Base-by-base conservation (phyloP, 805 yeast genomes). In the Kregervanrija delftensis region DNA sequence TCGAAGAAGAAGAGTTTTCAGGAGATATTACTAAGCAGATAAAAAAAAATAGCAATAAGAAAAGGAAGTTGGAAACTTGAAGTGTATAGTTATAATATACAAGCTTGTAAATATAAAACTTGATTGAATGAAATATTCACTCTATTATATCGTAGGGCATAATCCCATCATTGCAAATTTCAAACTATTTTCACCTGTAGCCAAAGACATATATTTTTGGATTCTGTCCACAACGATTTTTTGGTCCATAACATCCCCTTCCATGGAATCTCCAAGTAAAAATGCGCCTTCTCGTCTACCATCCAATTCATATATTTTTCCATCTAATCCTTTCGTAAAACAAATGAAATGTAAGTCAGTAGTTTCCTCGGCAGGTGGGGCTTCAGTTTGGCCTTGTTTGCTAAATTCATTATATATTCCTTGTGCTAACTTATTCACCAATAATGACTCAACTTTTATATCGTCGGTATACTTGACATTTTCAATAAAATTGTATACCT, bases 231-330 rank as follows among this genome's bases (percentile, higher is more conserved):
- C 55, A 6, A 90, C 67, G 8, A 62, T 57, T 2, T 70, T 63
- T 36, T 79, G 80, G 30, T 71, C 69, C n/a, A 86, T 48, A 32
- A 86, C 70, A 52, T 82, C 81, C 1, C 55, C 49, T n/a, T 22
- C 35, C 10, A 9, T 12, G 34, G 15, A 16, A 6, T 33, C 15
- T 1, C 14, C 15, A 35, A 88, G 65, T 47, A 74, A 78, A 33
- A 82, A 70, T 0, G 96, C 88, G 0, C 96, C 93, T 33, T 64
- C 64, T 51, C 95, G 72, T 51, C 98, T 73, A 1, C 99, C 99
- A 58, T 91, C 99, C 33, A 91, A 71, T 63, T 91, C 98, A 56
- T 78, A 86, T 15, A 91, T 58, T 47, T 76, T 77, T 8, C 76
- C 77, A 49, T 77, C 72, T 11, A 66, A 64, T 33, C 64, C 61